Evolutionary conservation across 2,329 filamentous ascomycete species (phyloP), one percentile per base, ranked within the genome.

Genomic region (Arthroderma sp.): DNA sequence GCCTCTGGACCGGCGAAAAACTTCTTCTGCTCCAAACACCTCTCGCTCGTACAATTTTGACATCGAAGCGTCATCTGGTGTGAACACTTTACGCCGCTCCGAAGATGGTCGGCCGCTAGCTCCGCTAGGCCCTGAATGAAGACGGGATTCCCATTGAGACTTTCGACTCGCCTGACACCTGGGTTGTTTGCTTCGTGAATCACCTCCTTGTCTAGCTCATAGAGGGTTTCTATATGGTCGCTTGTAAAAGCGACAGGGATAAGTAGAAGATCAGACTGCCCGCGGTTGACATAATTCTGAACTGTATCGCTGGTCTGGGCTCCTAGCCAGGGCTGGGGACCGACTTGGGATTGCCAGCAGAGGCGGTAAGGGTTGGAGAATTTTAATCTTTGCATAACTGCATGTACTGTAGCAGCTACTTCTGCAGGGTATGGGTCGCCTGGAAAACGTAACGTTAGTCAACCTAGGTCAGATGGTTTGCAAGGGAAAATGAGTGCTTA

Each of bases 151-250:
- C 88, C 93, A 67, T 98, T 98, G 66, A 98, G 73, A 67, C 88
- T 94, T 70, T 97, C 93, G 1, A 86, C 88, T 58, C 93, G 82
- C 77, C 94, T 95, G 61, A 98, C 84, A 33, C 91, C 89, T 0
- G 81, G 74, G 66, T 87, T 82, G 81, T 88, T 71, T 38, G 74
- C 74, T 62, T 95, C 91, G 58, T 88, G 87, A 67, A 98, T 97
- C 39, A 98, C 89, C 73, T 98, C 93, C 65, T 88, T 79, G 70
- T 98, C 93, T 55, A 98, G 77, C 72, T 98, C 93, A 70, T 86
- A 97, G 0, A 98, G 77, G 0, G 93, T 98, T 75, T 98, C 93
- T 64, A 98, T 98, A 69, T 98, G 93, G 67, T 98, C 93, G n/a
- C 88, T 95, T 0, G 93, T 98, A 70, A 98, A 98, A 4, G 93